phyloP scores from a whole-genome alignment of 495 filamentous ascomycete species.

The Tuber indicum region DNA sequence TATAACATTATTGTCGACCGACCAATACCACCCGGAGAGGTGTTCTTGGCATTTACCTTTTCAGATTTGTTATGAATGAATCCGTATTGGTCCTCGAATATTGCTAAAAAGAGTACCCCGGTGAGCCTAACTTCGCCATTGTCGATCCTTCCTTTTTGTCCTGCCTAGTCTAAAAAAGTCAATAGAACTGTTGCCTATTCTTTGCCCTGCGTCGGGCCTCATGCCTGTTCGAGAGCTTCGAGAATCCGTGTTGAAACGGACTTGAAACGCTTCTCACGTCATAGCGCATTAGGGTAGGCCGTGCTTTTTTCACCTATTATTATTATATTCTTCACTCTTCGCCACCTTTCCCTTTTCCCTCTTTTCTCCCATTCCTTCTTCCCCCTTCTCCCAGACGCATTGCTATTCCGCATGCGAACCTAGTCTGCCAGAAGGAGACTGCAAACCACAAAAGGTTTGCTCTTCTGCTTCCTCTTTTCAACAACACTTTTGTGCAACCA shows the following conservation, averaged over 20 bases:
- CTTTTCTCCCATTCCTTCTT: not conserved
- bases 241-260: slow-evolving; percentile 36
- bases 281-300: slow-evolving; percentile 21
- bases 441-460: not conserved
- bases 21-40: not conserved
- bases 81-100: not conserved
- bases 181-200: slow-evolving; percentile 10
- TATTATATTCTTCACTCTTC: not conserved
- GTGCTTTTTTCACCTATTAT: slow-evolving; percentile 12
- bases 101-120: not conserved
- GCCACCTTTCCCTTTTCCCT: not conserved
- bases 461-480: not conserved
- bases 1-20: too few species aligned
- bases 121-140: slow-evolving; percentile 8
- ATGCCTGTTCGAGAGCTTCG: slow-evolving; percentile 37
- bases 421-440: slow-evolving; percentile 8
- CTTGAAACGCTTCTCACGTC: slow-evolving; percentile 33
- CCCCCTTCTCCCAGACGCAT: slow-evolving; percentile 16
- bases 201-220: slow-evolving; percentile 35
- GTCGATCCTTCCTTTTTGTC: slow-evolving; percentile 8
- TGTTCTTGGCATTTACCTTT: not conserved
- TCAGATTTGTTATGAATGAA: not conserved
- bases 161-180: not conserved
- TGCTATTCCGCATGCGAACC: slow-evolving; percentile 28
- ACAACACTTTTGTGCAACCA: not conserved